Base-by-base conservation (phyloP, 2,329 filamentous ascomycete genomes). In the Cadophora malorum region DNA sequence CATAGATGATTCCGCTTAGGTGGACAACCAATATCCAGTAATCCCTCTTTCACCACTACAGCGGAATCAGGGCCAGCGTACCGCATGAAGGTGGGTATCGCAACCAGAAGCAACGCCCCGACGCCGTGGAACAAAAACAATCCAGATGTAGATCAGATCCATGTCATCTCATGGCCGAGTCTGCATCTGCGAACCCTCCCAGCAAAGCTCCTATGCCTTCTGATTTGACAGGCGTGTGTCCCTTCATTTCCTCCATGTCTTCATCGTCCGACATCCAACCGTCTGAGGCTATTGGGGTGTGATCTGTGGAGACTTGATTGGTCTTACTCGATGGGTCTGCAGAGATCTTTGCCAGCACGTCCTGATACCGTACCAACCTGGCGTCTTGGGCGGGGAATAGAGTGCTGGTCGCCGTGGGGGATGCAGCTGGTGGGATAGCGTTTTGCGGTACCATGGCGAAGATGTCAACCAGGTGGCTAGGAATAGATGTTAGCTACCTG, bases 391-490 rank as follows among this genome's bases (percentile, higher is more conserved):
- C 84, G 63, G 84, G 81, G 72, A 85, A 83, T 31, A 79, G 79
- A 64, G 70, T 70, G 49, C 66, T 65, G 50, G 79, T 74, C 72
- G 81, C 74, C 69, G 76, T 73, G 62, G 76, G 74, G 41, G 79
- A 78, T 67, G 83, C 83, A 59, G 65, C 47, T 50, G 55, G 62
- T 56, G 62, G 63, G 31, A 63, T 31, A 19, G 56, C 47, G 45
- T 64, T 69, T 67, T 85, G 83, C 25, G 86, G 86, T 45, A 85
- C 83, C 74, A 89, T 88, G 70, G 90, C 87, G 79, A 90, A 90
- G 58, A 90, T 86, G 75, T 90, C 88, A 69, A 90, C 87, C 79
- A 90, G 86, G 74, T 90, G 89, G 74, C 88, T 90, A 75, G 52
- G 49, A 52, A 25, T 56, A 65, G 52, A 35, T 50, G 66, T 74